A percentile compares a stretch with the other conserved stretches of the same genome.
Evolutionary conservation across 805 yeast genomes (phyloP).

Genomic region (Metschnikowia picachoensis): DNA sequence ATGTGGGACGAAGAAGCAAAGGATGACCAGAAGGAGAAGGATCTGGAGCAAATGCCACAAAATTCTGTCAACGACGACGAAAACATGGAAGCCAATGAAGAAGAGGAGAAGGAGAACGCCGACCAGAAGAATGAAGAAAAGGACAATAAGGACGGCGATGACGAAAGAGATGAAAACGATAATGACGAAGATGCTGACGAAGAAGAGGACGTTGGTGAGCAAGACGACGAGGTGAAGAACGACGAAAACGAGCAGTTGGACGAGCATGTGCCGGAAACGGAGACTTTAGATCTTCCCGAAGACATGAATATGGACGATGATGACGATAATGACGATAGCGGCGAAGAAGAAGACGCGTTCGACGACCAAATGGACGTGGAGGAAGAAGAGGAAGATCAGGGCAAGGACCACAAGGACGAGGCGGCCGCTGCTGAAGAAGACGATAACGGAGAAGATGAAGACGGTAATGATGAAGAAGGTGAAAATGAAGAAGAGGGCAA

Average conservation of each 20-base stretch:
- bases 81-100: conserved; percentile 44
- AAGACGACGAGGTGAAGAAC: conserved; percentile 71
- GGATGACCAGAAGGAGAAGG: conserved; percentile 75
- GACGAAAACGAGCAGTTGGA: conserved; percentile 70
- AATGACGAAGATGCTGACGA: conserved; percentile 54
- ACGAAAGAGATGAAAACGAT: conserved; percentile 41
- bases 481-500: conserved; percentile 22
- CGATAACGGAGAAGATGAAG: conserved; percentile 13
- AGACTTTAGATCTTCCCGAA: conserved; percentile 86
- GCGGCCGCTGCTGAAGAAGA: conserved; percentile 10
- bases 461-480: conserved; percentile 22
- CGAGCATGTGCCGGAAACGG: conserved; percentile 74
- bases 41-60: conserved; percentile 67
- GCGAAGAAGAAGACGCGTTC: conserved; percentile 29
- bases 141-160: conserved; percentile 33
- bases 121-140: conserved; percentile 30
- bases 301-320: conserved; percentile 87
- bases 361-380: conserved; percentile 21
- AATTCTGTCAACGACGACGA: conserved; percentile 50
- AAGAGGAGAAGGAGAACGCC: conserved; percentile 38
- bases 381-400: conserved; percentile 21
- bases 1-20: conserved; percentile 96
- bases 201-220: conserved; percentile 76
- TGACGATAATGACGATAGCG: conserved; percentile 42
- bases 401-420: conserved; percentile 16